Percentiles rank a stretch among this genome's conserved stretches.
These are phyloP conservation scores for Pythium sukuiense DNA, from an alignment of 352 stramenopile species.

Conservation along the genomic window DNA sequence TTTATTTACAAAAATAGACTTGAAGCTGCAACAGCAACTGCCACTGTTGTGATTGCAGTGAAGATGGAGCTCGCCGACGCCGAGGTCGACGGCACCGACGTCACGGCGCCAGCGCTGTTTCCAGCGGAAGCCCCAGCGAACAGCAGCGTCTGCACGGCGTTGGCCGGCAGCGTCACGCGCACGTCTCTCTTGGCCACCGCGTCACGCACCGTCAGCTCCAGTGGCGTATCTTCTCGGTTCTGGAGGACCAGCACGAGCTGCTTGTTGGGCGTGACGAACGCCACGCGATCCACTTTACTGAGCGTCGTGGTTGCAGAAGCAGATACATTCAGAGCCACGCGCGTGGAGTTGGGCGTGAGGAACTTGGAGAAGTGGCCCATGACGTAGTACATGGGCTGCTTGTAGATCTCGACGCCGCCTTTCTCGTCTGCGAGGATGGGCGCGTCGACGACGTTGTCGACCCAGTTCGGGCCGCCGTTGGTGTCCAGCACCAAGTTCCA, in stretches of 20 bases:
- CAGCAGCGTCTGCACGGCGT: conserved; percentile 21
- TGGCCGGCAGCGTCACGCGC: conserved; percentile 7
- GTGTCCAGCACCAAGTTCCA: conserved; percentile 88
- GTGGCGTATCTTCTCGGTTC: conserved; percentile 7
- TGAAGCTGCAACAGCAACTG: neutral
- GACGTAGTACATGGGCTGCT: conserved; percentile 83
- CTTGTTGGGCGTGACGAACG: conserved; percentile 19
- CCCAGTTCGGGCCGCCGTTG: conserved; percentile 72
- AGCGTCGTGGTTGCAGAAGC: neutral
- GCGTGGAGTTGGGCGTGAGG: conserved; percentile 43
- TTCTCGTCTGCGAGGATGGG: conserved; percentile 71
- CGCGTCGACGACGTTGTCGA: conserved; percentile 62
- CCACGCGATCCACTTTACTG: conserved; percentile 13
- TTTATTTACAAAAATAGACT: neutral
- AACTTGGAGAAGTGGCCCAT: conserved; percentile 85
- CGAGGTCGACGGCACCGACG: neutral
- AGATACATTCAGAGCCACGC: conserved; percentile 27
- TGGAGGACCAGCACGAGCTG: conserved; percentile 20
- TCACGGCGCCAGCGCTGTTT: neutral
- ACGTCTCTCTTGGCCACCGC: conserved; percentile 3
- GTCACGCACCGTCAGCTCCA: conserved; percentile 16
- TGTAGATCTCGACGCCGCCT: conserved; percentile 65
- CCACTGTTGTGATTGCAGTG: neutral
- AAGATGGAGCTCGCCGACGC: neutral
- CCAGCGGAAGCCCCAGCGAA: conserved; percentile 1